Evolutionary conservation across 768 basidiomycete genomes (phyloP).

Genomic region (Naganishia friedmannii): DNA sequence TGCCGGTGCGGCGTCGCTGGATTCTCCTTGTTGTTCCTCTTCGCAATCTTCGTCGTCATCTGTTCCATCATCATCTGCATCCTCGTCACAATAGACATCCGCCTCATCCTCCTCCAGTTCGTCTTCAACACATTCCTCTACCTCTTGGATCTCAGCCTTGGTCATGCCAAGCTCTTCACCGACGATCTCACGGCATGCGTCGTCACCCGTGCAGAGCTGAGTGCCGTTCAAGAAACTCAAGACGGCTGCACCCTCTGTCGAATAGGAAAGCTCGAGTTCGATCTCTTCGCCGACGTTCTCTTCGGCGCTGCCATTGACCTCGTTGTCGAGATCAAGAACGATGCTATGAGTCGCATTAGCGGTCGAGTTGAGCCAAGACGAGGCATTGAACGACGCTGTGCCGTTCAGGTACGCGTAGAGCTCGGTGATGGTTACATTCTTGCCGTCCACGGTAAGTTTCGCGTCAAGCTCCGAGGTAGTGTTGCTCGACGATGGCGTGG

Average conservation of each 20-base stretch:
- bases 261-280: conserved; percentile 19
- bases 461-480: neutral
- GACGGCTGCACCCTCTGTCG: conserved; percentile 7
- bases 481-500: neutral
- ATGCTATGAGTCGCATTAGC: conserved; percentile 20
- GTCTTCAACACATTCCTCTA: conserved; percentile 13
- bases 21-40: neutral
- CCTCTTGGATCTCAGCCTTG: neutral
- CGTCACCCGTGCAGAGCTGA: conserved; percentile 19
- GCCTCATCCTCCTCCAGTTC: conserved; percentile 21
- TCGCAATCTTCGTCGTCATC: conserved; percentile 7
- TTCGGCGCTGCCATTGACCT: neutral
- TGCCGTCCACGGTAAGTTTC: conserved; percentile 10
- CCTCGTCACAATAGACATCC: conserved; percentile 23
- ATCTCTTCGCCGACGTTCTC: neutral
- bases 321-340: neutral
- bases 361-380: conserved; percentile 19
- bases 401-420: conserved; percentile 21
- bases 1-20: neutral
- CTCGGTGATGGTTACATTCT: conserved; percentile 11
- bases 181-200: neutral
- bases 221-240: conserved; percentile 19
- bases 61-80: neutral
- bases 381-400: conserved; percentile 8
- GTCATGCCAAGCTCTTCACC: conserved; percentile 23